Base-by-base conservation (phyloP, 768 basidiomycete genomes). In the Cyathus striatus region DNA sequence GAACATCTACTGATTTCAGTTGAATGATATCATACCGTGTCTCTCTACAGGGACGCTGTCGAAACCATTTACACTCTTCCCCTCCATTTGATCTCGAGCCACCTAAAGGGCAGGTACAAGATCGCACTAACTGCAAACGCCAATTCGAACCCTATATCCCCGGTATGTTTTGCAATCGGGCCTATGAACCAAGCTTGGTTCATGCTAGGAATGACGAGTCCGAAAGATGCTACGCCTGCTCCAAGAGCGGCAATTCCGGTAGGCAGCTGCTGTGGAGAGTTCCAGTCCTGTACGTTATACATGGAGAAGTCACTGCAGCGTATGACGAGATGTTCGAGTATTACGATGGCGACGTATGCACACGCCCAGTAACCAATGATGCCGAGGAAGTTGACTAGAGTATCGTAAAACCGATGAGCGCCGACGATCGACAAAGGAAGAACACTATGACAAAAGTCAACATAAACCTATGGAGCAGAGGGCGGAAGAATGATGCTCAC, bases 61-160 rank as follows among this genome's bases (percentile, higher is more conserved):
- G n/a, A n/a, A n/a, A n/a, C n/a, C n/a, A n/a, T n/a, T n/a, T n/a
- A n/a, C n/a, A n/a, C n/a, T n/a, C n/a, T 45, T 9, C 49, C 49
- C 45, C 57, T 47, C 18, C 64, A 37, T 38, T 56, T 66, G 23
- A 71, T 64, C 53, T 81, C 79, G 22, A 78, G 34, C 48, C 55
- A 67, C 43, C 86, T 65, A 24, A 86, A 66, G 2, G 75, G 76
- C 4, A 79, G 14, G 55, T 87, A 88, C 27, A 81, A 59, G 7
- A 85, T 25, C 7, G 55, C 68, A 5, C 78, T 72, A 2, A 75
- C 56, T 1, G 61, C 68, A 51, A 87, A 81, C 2, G 84, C 83
- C 20, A 86, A 59, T 59, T 88, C 86, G 48, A 90, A 87, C n/a
- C 86, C 88, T 43, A 91, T 81, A 62, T 91, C 89, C 1, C 89